Evolutionary conservation across 169 alveolate species (phyloP), one percentile per base, ranked within the genome.

Genomic region (Plasmodium gaboni): DNA sequence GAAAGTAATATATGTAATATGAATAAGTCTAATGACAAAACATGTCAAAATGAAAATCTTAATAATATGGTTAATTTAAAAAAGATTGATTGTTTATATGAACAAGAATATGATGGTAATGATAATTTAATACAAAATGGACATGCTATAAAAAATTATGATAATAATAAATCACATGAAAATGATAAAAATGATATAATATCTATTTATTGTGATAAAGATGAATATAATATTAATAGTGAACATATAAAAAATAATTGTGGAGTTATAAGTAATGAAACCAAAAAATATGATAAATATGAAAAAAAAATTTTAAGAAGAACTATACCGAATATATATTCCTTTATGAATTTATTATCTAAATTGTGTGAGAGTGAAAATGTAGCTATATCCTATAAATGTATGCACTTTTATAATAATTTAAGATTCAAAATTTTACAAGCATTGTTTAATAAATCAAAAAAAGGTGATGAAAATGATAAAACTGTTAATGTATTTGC

Each of bases 331-430:
- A 68, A 67, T 48, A 51, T 68, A 80, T 80, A 80, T 28, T 80
- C 90, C 55, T 80, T 80, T 50, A 63, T 80, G 2, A 80, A 80
- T 80, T 80, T 80, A 61, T 61, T 80, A 61, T 65, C 90, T 5
- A 80, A 80, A 68, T 68, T 80, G 32, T 80, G 90, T 48, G 90
- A 80, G 51, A 80, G 90, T 51, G 90, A 80, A 53, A 80, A 68
- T 72, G 17, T 32, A 48, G 17, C 26, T 28, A 80, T 80, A 53
- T 80, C 90, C 22, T 69, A 53, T 68, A 80, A 80, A 48, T 80
- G 90, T 17, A 80, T 80, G 90, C 72, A 80, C 19, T 80, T 80
- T 32, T 80, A 80, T 68, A 80, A 80, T 67, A 80, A 67, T 59
- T 15, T 80, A 48, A 51, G 90, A 42, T 67, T 80, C 67, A 22